Evolutionary conservation across 306 rosid genomes (phyloP).

Genomic region (Chamaecrista fasciculata): DNA sequence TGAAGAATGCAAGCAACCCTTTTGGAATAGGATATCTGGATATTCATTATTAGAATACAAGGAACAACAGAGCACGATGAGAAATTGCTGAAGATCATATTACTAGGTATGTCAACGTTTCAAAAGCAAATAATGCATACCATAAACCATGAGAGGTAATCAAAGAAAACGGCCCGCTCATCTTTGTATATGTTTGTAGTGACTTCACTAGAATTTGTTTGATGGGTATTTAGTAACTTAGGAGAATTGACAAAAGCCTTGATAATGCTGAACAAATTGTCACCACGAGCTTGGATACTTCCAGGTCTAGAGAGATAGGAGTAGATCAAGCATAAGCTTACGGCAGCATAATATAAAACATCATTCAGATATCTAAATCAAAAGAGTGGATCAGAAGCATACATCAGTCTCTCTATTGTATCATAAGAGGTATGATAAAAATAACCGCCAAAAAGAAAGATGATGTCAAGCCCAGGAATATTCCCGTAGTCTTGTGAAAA

Average conservation of each 20-base stretch:
- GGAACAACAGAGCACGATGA: constrained; percentile 19
- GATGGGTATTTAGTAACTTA: constrained; percentile 52
- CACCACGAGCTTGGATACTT: constrained; percentile 99
- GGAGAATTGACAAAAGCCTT: constrained; percentile 84
- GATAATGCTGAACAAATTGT: constrained; percentile 78
- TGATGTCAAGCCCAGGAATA: constrained; percentile 97
- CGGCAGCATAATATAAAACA: constrained; percentile 27
- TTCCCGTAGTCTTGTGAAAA: constrained; percentile 88
- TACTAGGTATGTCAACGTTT: constrained; percentile 23
- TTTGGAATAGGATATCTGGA: constrained; percentile 80
- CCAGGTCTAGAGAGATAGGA: constrained; percentile 74
- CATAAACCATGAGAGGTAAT: constrained; percentile 87
- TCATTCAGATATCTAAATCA: constrained; percentile 45
- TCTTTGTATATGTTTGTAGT: constrained; percentile 41
- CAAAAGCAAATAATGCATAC: constrained; percentile 50
- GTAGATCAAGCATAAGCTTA: constrained; percentile 45
- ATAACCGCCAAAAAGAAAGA: constrained; percentile 95
- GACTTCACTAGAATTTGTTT: constrained; percentile 44
- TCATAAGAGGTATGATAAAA: constrained; percentile 97
- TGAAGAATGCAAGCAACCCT: constrained; percentile 81
- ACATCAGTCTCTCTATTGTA: constrained; percentile 90
- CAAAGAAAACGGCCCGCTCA: constrained; percentile 86
- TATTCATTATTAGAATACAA: constrained; percentile 30
- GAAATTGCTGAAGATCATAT: constrained; percentile 19
- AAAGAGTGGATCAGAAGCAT: constrained; percentile 58